These are phyloP conservation scores for Neurospora sp. DNA, from an alignment of 495 filamentous ascomycete species.

Conservation along the genomic window DNA sequence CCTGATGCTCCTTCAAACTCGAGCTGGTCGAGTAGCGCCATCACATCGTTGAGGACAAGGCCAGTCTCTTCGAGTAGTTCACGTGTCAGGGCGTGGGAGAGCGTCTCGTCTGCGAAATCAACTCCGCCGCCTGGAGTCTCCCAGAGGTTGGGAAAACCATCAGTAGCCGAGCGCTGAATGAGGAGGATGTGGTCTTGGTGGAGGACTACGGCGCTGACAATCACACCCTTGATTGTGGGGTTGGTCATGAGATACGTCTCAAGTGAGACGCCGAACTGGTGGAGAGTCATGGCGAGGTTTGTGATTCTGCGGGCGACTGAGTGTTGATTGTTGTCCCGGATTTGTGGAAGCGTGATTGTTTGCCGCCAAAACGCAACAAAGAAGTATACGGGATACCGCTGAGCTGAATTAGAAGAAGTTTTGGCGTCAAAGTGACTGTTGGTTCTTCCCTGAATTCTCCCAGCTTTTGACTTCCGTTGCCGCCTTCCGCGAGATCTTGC, in stretches of 20 bases:
- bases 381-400: not conserved
- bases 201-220: slow-evolving; percentile 26
- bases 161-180: slow-evolving; percentile 36
- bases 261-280: slow-evolving; percentile 10
- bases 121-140: slow-evolving; percentile 41
- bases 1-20: slow-evolving; percentile 8
- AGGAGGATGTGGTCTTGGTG: slow-evolving; percentile 26
- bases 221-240: slow-evolving; percentile 15
- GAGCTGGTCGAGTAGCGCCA: slow-evolving; percentile 16
- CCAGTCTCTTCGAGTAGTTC: slow-evolving; percentile 46
- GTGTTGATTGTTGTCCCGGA: too few relatives aligned
- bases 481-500: not conserved
- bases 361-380: not conserved
- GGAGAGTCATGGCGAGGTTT: not conserved
- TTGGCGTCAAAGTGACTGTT: not conserved
- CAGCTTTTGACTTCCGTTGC: not conserved
- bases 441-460: not conserved
- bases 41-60: slow-evolving; percentile 21
- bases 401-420: not conserved
- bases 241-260: slow-evolving; percentile 13
- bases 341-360: too few relatives aligned
- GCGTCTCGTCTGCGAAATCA: slow-evolving; percentile 31
- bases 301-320: not conserved
- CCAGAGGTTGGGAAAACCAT: slow-evolving; percentile 36
- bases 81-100: slow-evolving; percentile 34